Evolutionary conservation across 2,329 filamentous ascomycete genomes (phyloP).

Genomic region (Alternaria panax): DNA sequence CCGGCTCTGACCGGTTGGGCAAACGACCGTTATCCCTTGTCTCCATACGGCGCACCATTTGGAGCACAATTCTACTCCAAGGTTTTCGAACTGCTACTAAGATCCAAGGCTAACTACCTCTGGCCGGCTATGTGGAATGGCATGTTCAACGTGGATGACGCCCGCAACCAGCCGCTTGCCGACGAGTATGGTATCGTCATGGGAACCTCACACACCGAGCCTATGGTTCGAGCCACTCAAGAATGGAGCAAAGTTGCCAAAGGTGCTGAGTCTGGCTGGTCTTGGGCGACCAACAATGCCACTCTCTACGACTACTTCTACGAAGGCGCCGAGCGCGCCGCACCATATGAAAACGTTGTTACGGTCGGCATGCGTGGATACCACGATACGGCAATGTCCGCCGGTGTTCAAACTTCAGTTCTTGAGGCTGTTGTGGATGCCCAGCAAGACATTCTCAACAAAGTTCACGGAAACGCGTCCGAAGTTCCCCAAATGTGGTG

Average conservation of each 20-base stretch:
- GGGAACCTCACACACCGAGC: constrained; percentile 76
- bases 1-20: constrained; percentile 73
- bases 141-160: constrained; percentile 77
- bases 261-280: constrained; percentile 64
- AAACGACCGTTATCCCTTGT: constrained; percentile 60
- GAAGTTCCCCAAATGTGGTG: constrained; percentile 74
- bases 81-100: constrained; percentile 74
- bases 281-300: constrained; percentile 73
- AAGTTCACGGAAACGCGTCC: constrained; percentile 62
- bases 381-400: constrained; percentile 69
- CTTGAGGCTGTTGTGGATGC: constrained; percentile 67
- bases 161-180: constrained; percentile 70
- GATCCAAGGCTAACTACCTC: constrained; percentile 75
- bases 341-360: constrained; percentile 71
- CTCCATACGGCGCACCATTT: constrained; percentile 53
- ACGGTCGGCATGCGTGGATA: constrained; percentile 74
- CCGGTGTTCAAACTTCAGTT: constrained; percentile 64
- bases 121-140: constrained; percentile 77
- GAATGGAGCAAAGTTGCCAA: constrained; percentile 59
- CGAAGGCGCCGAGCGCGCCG: constrained; percentile 70
- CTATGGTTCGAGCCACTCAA: constrained; percentile 68
- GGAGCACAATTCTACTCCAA: constrained; percentile 71
- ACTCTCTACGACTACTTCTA: constrained; percentile 73
- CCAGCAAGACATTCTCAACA: constrained; percentile 65
- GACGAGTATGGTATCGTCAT: constrained; percentile 79